phyloP scores from a whole-genome alignment of 2,329 filamentous ascomycete genomes.

The Colletotrichum sp. region DNA sequence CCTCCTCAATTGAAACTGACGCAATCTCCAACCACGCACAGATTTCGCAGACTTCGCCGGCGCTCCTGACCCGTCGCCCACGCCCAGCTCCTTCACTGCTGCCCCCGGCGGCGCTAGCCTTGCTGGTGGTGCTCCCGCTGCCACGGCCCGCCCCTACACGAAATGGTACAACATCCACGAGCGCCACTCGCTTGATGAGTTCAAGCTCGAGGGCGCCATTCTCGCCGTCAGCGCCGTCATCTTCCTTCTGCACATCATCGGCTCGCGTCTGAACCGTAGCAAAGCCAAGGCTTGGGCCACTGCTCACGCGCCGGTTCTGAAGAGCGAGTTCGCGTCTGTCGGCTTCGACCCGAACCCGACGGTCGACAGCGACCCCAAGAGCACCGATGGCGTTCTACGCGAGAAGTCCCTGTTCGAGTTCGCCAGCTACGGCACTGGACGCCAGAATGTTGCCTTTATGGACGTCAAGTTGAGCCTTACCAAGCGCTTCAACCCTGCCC shows the following conservation, averaged over 20 bases:
- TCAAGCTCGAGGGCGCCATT: slow-evolving; percentile 85
- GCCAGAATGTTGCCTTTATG: slow-evolving; percentile 90
- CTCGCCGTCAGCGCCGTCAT: slow-evolving; percentile 77
- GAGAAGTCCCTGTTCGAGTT: slow-evolving; percentile 91
- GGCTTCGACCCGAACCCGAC: slow-evolving; percentile 72
- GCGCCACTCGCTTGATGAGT: slow-evolving; percentile 82
- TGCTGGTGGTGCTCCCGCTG: slow-evolving; percentile 47
- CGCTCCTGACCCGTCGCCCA: slow-evolving; percentile 70
- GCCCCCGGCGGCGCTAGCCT: slow-evolving; percentile 51
- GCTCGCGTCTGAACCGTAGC: slow-evolving; percentile 77
- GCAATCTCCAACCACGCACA: slow-evolving; percentile 39
- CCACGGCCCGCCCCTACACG: slow-evolving; percentile 72
- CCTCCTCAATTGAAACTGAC: slow-evolving; percentile 27
- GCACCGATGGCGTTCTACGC: slow-evolving; percentile 64
- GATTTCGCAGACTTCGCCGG: slow-evolving; percentile 95
- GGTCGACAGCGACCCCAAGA: slow-evolving; percentile 48
- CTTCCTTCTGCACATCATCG: slow-evolving; percentile 80
- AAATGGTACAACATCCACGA: slow-evolving; percentile 98
- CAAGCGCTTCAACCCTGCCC: slow-evolving; percentile 85
- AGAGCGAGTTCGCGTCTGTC: slow-evolving; percentile 84
- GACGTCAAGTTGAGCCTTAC: slow-evolving; percentile 83
- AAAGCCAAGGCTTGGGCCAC: slow-evolving; percentile 83
- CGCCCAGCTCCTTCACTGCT: slow-evolving; percentile 43
- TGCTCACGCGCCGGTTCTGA: slow-evolving; percentile 73
- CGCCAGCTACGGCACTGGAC: slow-evolving; percentile 85